Evolutionary conservation across 192 early-diverging fungal genomes (phyloP).

Genomic region (Coemansia sp.): DNA sequence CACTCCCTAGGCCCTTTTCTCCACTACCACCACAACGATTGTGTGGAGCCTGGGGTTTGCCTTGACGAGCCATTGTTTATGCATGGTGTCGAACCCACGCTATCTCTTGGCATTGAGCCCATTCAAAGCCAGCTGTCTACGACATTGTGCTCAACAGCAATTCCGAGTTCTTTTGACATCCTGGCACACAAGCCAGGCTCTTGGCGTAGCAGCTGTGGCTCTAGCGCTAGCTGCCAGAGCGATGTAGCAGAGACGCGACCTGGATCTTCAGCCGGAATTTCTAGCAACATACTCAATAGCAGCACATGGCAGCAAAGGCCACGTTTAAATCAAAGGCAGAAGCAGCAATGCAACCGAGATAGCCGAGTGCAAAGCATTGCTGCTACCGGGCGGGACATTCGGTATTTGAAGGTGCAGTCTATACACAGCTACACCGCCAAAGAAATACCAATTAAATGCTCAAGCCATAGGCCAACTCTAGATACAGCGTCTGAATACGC

Average conservation of each 20-base stretch:
- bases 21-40: neutral
- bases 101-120: neutral
- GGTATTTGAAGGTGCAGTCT: neutral
- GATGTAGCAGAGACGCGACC: neutral
- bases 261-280: neutral
- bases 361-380: constrained; percentile 37
- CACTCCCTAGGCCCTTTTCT: neutral
- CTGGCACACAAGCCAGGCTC: neutral
- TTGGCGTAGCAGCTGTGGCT: neutral
- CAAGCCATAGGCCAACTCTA: neutral
- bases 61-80: neutral
- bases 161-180: neutral
- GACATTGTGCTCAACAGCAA: constrained; percentile 4
- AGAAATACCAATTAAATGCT: neutral
- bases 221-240: neutral
- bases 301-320: neutral
- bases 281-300: neutral
- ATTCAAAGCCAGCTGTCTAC: neutral
- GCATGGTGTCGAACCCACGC: neutral
- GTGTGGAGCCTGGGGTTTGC: neutral
- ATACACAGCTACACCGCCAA: neutral
- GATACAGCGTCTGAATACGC: neutral
- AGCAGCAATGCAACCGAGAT: neutral
- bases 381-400: constrained; percentile 27
- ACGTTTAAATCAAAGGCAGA: neutral